Conservation (phyloP, 73 alveolate genomes). For the Stentor roeselii region DNA sequence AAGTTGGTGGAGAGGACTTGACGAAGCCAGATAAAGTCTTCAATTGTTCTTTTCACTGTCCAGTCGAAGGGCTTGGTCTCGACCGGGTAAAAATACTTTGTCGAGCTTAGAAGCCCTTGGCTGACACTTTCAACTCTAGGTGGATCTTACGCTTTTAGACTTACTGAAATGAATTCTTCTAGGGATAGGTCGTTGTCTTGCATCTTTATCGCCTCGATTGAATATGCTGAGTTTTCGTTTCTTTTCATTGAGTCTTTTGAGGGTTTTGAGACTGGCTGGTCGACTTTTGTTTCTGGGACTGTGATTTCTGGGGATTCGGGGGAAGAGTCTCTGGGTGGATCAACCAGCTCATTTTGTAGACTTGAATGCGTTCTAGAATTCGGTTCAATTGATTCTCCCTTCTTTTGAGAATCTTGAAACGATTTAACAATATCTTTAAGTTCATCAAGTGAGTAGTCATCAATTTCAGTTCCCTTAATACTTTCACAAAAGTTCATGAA, state of each 20-base stretch:
- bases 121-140: neutral
- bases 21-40: neutral
- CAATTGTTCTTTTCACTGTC: neutral
- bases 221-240: neutral
- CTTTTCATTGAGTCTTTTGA: neutral
- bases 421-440: no score
- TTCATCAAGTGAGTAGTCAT: no score
- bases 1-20: neutral
- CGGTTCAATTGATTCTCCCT: no score
- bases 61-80: neutral
- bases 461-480: no score
- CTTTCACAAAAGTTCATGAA: no score
- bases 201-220: neutral
- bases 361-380: no score
- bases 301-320: neutral
- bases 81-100: neutral
- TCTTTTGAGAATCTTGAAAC: no score
- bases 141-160: neutral
- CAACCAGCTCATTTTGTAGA: no score
- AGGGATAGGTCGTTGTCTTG: conserved; percentile 21
- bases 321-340: no score
- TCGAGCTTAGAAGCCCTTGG: neutral
- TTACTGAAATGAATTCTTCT: neutral
- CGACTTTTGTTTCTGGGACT: neutral
- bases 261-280: neutral